Conservation (phyloP, 768 basidiomycete genomes). For the Termitomyces sp. region DNA sequence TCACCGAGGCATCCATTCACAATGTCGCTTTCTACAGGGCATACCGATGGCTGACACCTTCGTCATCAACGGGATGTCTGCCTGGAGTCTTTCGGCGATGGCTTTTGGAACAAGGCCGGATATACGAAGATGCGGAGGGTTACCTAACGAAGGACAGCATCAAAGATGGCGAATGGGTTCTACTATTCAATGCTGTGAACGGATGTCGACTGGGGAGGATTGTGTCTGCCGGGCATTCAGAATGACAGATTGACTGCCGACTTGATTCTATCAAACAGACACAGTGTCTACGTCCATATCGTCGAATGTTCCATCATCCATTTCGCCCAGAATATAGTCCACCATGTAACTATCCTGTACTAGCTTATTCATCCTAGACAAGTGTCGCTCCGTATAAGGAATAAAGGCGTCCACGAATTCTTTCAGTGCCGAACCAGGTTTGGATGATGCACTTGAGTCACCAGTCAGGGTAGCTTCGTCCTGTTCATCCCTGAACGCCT, state of each 20-base stretch:
- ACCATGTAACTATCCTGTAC: slow-evolving; percentile 95
- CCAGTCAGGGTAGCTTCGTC: slow-evolving; percentile 25
- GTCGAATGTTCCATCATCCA: slow-evolving; percentile 75
- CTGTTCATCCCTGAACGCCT: slow-evolving; percentile 50
- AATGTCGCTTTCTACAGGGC: slow-evolving; percentile 65
- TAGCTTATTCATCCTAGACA: slow-evolving; percentile 75
- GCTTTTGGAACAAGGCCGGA: slow-evolving; percentile 53
- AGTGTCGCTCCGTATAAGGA: slow-evolving; percentile 93
- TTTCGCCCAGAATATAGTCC: slow-evolving; percentile 83
- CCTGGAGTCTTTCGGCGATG: slow-evolving; percentile 64
- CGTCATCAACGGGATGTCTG: slow-evolving; percentile 58
- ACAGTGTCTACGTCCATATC: slow-evolving; percentile 38
- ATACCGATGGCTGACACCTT: slow-evolving; percentile 61
- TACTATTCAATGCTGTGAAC: slow-evolving; percentile 68
- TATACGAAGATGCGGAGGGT: slow-evolving; percentile 43
- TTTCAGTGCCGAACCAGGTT: slow-evolving; percentile 37
- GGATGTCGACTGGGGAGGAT: slow-evolving; percentile 61
- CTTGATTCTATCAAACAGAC: slow-evolving; percentile 2
- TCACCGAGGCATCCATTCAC: slow-evolving; percentile 66
- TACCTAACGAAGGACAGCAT: slow-evolving; percentile 38
- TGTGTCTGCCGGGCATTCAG: slow-evolving; percentile 3
- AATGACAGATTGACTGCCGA: background rate
- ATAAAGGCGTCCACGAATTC: slow-evolving; percentile 83
- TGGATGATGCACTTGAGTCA: slow-evolving; percentile 11
- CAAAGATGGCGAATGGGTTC: slow-evolving; percentile 51